Percentiles rank a stretch among this genome's conserved stretches.
Evolutionary conservation across 306 rosid species (phyloP).

Genomic region (Quercus agrifolia): DNA sequence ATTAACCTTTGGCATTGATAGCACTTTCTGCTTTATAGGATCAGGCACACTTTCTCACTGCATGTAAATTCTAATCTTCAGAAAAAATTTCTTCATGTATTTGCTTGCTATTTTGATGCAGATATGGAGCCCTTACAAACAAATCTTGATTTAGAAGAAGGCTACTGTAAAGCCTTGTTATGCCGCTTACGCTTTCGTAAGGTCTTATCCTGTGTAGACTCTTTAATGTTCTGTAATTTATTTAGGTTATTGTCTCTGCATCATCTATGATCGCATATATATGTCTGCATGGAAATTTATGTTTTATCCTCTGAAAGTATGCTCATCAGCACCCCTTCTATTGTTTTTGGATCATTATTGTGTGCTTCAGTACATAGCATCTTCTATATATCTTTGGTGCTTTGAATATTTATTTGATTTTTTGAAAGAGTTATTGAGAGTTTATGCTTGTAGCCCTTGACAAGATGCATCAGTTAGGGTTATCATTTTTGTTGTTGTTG

Average conservation of each 20-base stretch:
- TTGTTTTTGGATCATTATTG: not conserved
- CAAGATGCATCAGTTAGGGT: not conserved
- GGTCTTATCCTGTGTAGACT: constrained; percentile 84
- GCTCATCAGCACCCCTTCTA: not conserved
- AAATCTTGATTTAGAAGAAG: constrained; percentile 80
- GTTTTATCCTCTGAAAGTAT: constrained; percentile 1
- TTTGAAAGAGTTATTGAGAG: not conserved
- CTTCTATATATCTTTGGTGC: not conserved
- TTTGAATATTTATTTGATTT: not conserved
- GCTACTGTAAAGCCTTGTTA: constrained; percentile 87
- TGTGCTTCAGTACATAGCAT: not conserved
- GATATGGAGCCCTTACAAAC: constrained; percentile 76
- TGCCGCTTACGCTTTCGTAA: constrained; percentile 99
- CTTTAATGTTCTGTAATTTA: constrained; percentile 30
- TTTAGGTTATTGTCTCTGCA: constrained; percentile 14
- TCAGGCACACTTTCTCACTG: constrained; percentile 1
- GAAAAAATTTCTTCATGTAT: constrained; percentile 1
- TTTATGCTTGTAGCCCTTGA: not conserved
- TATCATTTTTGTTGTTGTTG: not conserved
- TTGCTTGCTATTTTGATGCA: constrained; percentile 47
- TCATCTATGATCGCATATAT: constrained; percentile 14
- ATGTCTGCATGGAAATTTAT: not conserved
- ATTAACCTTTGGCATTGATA: not conserved
- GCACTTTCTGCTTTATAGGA: not conserved
- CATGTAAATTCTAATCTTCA: constrained; percentile 10